Conservation (phyloP, 1,284 basidiomycete genomes). For the Anthracocystis walkeri region DNA sequence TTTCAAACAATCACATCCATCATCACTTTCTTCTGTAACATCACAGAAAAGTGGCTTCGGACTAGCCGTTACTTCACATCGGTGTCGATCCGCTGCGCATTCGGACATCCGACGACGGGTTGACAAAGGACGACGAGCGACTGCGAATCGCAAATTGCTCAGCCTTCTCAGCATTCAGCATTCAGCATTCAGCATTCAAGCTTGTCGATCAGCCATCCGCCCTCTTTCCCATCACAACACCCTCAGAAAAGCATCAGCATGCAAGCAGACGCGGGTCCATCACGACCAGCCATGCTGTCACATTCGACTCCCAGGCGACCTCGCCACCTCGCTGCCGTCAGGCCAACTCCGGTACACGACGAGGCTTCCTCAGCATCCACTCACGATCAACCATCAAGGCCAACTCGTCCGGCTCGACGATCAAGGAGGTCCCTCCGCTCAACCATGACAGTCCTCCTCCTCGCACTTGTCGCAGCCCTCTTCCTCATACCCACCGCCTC, state of each 20-base stretch:
- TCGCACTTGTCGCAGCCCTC: slow-evolving; percentile 18
- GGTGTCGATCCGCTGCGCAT: too few species aligned
- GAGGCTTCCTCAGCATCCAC: neutral
- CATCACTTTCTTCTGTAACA: too few species aligned
- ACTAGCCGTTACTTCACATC: too few species aligned
- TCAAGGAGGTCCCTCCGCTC: slow-evolving; percentile 9
- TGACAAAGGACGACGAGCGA: neutral
- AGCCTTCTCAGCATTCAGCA: neutral
- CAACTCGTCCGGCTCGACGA: neutral
- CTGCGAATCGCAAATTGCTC: neutral
- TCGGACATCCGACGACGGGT: neutral
- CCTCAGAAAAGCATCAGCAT: neutral
- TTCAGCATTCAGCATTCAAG: neutral
- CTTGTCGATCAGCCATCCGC: neutral
- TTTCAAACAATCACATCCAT: too few species aligned
- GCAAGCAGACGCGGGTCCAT: slow-evolving; percentile 16
- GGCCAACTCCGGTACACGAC: neutral
- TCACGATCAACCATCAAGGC: neutral
- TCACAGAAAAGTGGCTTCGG: too few species aligned
- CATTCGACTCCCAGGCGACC: neutral
- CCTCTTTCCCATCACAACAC: neutral
- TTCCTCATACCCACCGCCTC: slow-evolving; percentile 13
- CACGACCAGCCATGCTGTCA: slow-evolving; percentile 9
- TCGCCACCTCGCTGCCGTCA: neutral
- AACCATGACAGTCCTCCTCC: slow-evolving; percentile 8